Conservation (phyloP, 345 rosid genomes). For the Populus deltoides region DNA sequence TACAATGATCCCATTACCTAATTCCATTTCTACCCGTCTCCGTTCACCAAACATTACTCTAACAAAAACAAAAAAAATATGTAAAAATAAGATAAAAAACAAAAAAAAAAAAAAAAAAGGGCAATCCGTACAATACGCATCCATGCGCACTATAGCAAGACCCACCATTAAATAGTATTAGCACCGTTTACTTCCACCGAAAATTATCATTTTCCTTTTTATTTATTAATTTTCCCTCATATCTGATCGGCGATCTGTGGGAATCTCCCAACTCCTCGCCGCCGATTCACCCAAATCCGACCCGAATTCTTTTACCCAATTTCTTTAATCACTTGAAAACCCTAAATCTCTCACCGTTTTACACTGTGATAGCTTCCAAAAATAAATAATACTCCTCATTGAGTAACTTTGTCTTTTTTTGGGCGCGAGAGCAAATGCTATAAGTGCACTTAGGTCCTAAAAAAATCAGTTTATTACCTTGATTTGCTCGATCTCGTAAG, state of each 20-base stretch:
- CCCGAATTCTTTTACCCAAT: not conserved
- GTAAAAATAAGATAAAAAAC: not conserved
- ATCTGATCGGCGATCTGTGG: constrained; percentile 53
- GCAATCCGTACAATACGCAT: constrained; percentile 30
- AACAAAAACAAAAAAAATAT: not conserved
- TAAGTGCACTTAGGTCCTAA: constrained; percentile 32
- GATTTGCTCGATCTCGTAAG: constrained; percentile 52
- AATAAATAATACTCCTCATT: not conserved
- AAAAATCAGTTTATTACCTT: constrained; percentile 31
- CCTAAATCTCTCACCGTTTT: constrained; percentile 20
- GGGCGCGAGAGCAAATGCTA: constrained; percentile 11
- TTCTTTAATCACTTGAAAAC: constrained; percentile 10
- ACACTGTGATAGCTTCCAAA: constrained; percentile 3
- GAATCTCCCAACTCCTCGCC: constrained; percentile 37
- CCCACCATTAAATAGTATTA: constrained; percentile 47
- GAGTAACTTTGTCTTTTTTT: constrained; percentile 1
- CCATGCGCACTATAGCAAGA: constrained; percentile 23
- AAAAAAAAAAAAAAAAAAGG: not conserved
- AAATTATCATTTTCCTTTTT: constrained; percentile 41
- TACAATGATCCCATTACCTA: not conserved
- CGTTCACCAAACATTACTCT: constrained; percentile 8
- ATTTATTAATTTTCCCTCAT: constrained; percentile 28
- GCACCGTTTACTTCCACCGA: constrained; percentile 43
- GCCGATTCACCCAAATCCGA: constrained; percentile 28
- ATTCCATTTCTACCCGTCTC: not conserved